Base-by-base conservation (phyloP, 768 basidiomycete genomes). In the Lactifluus pinguis region DNA sequence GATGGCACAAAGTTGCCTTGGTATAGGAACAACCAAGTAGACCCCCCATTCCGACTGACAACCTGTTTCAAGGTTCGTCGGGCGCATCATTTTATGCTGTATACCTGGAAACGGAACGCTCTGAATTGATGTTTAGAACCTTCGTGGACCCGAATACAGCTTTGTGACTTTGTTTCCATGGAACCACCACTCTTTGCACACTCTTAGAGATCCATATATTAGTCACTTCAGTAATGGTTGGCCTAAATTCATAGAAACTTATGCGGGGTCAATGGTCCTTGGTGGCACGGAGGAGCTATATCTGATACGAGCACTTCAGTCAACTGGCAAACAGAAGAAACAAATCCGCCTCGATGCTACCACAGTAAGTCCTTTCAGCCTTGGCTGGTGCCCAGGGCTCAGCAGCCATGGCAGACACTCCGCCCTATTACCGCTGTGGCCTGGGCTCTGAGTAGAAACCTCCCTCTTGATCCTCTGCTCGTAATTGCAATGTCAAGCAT, bases 401-500 rank as follows among this genome's bases (percentile, higher is more conserved):
- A 53, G 45, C 9, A 8, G 14, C 25, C 39, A 44, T 50, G 56
- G 48, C 25, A 65, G 64, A 30, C n/a, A 59, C 11, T 62, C 55
- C 45, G 30, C 69, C 44, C 67, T 65, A 48, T 72, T n/a, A 64
- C 72, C 6, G 69, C 70, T 49, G 77, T 83, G 62, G 82, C 82
- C 45, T 90, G 87, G 88, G 79, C 80, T 25, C 66, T 89, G 49
- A 74, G 74, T 62, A 73, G 73, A 15, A 55, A 69, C 14, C 59
- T 68, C 0, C 80, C 78, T 1, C 72, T 77, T 14, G 77, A 83
- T n/a, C 87, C 87, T 9, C 71, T 89, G 17, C 68, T 87, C 29
- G 68, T 89, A 30, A 79, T 85, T 61, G 76, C 84, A 9, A 72
- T 76, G 34, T 75, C 77, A 42, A 80, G 80, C 57, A 65, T 85